Conservation (phyloP, 2,329 filamentous ascomycete species). For the Clathrospora elynae region DNA sequence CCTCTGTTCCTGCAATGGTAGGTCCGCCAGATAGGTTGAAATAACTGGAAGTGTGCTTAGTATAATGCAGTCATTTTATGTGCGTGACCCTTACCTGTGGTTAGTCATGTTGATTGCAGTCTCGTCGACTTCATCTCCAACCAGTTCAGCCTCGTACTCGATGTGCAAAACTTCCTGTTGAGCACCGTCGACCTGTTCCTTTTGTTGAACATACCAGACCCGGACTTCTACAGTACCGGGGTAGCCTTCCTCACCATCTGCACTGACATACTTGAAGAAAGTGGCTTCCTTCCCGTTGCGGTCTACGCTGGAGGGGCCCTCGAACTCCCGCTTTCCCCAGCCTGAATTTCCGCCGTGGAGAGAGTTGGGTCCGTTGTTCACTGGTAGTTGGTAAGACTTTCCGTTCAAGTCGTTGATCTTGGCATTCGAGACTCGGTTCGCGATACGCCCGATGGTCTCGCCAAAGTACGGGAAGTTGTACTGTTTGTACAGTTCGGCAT, state of each 20-base stretch:
- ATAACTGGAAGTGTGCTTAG: conserved; percentile 53
- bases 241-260: conserved; percentile 86
- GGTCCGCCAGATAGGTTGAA: conserved; percentile 68
- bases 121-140: conserved; percentile 77
- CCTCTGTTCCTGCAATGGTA: conserved; percentile 67
- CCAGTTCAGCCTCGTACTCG: conserved; percentile 86
- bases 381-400: conserved; percentile 69
- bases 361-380: conserved; percentile 78
- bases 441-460: conserved; percentile 83
- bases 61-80: neutral
- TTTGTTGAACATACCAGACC: conserved; percentile 78
- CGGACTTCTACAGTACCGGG: conserved; percentile 81
- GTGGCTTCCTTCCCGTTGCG: conserved; percentile 54
- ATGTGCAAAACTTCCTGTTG: conserved; percentile 76
- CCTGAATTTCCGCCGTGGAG: conserved; percentile 63
- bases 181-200: conserved; percentile 65
- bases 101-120: conserved; percentile 94
- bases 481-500: conserved; percentile 72
- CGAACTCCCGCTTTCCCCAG: conserved; percentile 81
- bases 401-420: conserved; percentile 74
- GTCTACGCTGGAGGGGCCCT: conserved; percentile 67
- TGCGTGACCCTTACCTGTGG: conserved; percentile 69
- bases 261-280: conserved; percentile 63
- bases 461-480: conserved; percentile 84
- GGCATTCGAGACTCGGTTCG: conserved; percentile 79